Evolutionary conservation across 495 filamentous ascomycete species (phyloP).

Genomic region (Aspergillus haitiensis): DNA sequence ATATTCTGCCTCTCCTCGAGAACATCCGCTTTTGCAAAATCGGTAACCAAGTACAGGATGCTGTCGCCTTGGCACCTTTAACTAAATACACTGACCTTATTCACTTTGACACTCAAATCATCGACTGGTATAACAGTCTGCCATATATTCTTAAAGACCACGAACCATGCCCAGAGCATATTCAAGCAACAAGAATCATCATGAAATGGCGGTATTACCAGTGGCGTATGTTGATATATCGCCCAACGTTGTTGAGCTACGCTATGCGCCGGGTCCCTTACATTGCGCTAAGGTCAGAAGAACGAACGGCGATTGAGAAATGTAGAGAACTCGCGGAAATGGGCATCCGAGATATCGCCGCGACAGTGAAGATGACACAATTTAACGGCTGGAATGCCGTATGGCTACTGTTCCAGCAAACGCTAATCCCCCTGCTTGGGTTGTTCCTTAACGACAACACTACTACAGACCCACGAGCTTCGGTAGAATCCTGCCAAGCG

Average conservation of each 20-base stretch:
- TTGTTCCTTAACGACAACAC: constrained; percentile 66
- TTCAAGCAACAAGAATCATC: constrained; percentile 67
- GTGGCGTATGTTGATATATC: constrained; percentile 75
- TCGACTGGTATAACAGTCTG: constrained; percentile 68
- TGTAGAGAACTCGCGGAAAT: constrained; percentile 68
- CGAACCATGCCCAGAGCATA: constrained; percentile 67
- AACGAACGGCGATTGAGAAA: constrained; percentile 65
- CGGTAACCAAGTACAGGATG: constrained; percentile 73
- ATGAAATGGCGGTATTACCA: constrained; percentile 85
- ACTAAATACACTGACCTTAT: constrained; percentile 64
- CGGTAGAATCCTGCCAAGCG: constrained; percentile 42
- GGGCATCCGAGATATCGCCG: constrained; percentile 69
- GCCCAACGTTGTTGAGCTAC: constrained; percentile 69
- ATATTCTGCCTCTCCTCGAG: constrained; percentile 69
- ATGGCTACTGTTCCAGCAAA: constrained; percentile 80
- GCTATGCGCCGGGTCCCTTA: constrained; percentile 65
- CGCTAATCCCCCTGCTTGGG: constrained; percentile 72
- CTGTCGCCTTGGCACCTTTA: constrained; percentile 66
- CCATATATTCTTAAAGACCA: constrained; percentile 69
- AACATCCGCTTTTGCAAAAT: constrained; percentile 82
- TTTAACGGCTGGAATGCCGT: constrained; percentile 80
- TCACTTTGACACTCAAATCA: constrained; percentile 64
- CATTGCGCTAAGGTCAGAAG: constrained; percentile 58
- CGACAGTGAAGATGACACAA: constrained; percentile 68
- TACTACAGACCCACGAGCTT: constrained; percentile 54